Evolutionary conservation across 2,329 filamentous ascomycete species (phyloP), one percentile per base, ranked within the genome.

Genomic region (Diplodia intermedia): DNA sequence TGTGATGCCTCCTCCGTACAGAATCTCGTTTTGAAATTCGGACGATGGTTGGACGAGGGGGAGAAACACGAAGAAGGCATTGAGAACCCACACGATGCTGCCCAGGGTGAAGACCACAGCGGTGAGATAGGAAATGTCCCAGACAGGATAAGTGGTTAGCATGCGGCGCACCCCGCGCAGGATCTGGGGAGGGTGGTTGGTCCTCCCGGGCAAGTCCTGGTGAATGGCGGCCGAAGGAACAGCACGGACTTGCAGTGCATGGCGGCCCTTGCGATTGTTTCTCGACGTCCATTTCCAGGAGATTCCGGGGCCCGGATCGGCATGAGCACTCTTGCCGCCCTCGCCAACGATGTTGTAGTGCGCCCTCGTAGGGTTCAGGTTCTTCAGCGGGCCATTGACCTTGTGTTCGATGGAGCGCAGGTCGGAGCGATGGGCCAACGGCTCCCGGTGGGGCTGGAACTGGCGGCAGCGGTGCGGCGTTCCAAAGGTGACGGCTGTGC

Each of bases 41-140:
- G 83, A 83, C 0, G 74, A 79, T 0, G 88, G 88, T 7, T 78
- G 76, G 29, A 81, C 80, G 1, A 88, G 76, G 0, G 90, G 90
- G 1, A 90, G 79, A 81, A 85, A 90, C 5, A 84, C 84, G 73
- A 91, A 90, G 75, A 89, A 89, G 1, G 84, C 83, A 73, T 90
- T 90, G 52, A 80, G 71, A 9, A 80, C 75, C 80, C 80, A 81
- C n/a, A 82, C 69, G 1, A 80, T 71, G 61, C 77, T 79, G 33
- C 86, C 86, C 4, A 83, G 69, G 0, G 85, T 87, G 76, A 88
- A 88, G 8, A 83, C 77, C 5, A 79, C 74, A 2, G 86, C 86
- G 8, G 88, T 83, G 5, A 85, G 79, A 71, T 83, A 88, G 0
- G 85, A 87, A 12, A 88, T 78, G 69, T 88, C 86, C 84, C 85